A percentile compares a stretch with the other conserved stretches of the same genome.
Conservation (phyloP, 441 rosid genomes). For the Gossypium davidsonii region DNA sequence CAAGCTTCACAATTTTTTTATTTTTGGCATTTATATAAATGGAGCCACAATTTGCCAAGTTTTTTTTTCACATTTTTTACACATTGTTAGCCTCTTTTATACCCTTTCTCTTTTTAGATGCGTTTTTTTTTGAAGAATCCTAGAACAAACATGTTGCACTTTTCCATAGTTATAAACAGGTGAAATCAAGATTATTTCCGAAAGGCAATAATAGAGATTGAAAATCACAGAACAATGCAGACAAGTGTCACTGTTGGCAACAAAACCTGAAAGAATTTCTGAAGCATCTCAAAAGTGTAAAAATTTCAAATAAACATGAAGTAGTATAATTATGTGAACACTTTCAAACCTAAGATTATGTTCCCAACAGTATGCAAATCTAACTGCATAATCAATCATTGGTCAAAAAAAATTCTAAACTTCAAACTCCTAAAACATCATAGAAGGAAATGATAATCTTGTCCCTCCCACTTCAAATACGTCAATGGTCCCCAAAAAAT, state of each 20-base stretch:
- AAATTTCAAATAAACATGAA: neutral
- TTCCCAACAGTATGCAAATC: neutral
- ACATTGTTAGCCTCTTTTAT: neutral
- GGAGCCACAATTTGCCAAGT: neutral
- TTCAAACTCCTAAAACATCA: neutral
- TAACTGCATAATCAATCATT: neutral
- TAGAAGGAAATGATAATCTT: neutral
- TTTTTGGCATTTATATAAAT: neutral
- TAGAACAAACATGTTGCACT: neutral
- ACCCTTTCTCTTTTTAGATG: neutral
- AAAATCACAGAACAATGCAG: neutral
- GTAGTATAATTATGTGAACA: conserved; percentile 1
- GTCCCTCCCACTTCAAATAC: neutral
- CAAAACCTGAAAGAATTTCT: neutral
- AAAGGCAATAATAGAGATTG: neutral
- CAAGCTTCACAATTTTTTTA: neutral
- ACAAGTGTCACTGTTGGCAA: neutral
- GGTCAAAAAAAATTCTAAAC: neutral
- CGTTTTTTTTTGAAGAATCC: neutral
- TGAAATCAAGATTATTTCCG: neutral
- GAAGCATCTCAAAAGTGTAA: neutral
- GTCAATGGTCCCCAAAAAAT: neutral
- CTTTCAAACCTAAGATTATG: conserved; percentile 8
- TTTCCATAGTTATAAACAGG: neutral
- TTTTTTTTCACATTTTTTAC: neutral